Evolutionary conservation across 164 flowering plant genomes (phyloP), one percentile per base, ranked within the genome.

Genomic region (Tetracentron sinense): DNA sequence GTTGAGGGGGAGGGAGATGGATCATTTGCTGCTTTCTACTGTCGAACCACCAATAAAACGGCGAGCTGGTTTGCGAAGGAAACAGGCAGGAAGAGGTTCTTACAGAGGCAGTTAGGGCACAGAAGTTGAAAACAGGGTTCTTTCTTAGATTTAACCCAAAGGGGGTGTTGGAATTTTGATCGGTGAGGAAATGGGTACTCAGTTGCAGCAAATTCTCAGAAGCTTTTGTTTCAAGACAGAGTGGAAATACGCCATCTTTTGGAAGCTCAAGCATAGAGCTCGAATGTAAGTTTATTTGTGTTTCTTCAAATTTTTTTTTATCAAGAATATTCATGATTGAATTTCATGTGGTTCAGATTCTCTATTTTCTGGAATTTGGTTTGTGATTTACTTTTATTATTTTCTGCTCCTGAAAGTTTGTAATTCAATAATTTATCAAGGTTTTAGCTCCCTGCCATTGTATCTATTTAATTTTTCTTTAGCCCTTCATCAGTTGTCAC

Each of bases 71-170:
- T 78, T 90, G 70, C 63, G 97, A 74, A 90, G 87, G 81, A 83
- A 90, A 59, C 97, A 90, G 67, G 97, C 97, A 14, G 94, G 97
- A 33, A 81, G 97, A 83, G 97, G 97, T 19, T 87, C 94, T 26
- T 90, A 90, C 66, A 75, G 97, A 66, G 97, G 92, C 25, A 90
- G 96, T 66, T 90, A 90, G 89, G 65, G 48, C 31, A 27, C 46
- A 38, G 64, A 48, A 49, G 42, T 51, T 44, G 56, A 26, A 56
- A 46, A 35, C 49, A 66, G 64, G 64, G 55, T 38, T 30, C n/a
- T n/a, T 60, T 58, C 6, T 26, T 19, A 7, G 15, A n/a, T 5
- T 35, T 21, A 33, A 21, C 33, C 46, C 60, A 17, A 22, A 44
- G 42, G 64, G 65, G 50, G 67, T n/a, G n/a, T n/a, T n/a, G n/a